Percentiles rank a stretch among this genome's conserved stretches.
Conservation (phyloP, 306 rosid species). For the Herpetospermum pedunculosum region DNA sequence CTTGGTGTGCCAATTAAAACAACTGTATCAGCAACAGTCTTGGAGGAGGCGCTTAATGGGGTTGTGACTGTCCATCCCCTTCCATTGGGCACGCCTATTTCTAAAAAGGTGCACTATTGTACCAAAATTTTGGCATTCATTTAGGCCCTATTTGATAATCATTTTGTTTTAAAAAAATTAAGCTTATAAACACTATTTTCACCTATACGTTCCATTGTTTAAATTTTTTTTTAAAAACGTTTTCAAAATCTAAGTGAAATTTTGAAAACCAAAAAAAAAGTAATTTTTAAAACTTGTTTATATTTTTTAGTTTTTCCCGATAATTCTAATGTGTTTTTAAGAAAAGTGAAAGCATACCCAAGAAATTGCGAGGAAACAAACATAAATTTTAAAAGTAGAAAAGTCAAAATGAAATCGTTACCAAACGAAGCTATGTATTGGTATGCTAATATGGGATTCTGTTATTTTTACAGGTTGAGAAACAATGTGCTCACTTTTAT, state of each 20-base stretch:
- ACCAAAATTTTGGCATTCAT: not conserved
- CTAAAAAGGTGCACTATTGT: constrained; percentile 46
- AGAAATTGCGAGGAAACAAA: too few relatives aligned
- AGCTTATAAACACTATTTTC: not conserved
- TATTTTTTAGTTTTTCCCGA: too few relatives aligned
- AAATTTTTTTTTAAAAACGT: not conserved
- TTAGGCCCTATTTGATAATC: not conserved
- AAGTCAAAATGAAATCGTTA: not conserved
- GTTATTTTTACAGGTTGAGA: constrained; percentile 61
- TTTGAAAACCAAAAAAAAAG: too few relatives aligned
- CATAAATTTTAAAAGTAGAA: not conserved
- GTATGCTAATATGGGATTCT: constrained; percentile 3
- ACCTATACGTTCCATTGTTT: not conserved
- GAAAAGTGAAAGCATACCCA: not conserved
- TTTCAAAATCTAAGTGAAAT: not conserved
- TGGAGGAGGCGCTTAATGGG: constrained; percentile 95
- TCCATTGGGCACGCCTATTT: constrained; percentile 46
- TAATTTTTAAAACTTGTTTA: too few relatives aligned
- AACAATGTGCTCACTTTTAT: constrained; percentile 96
- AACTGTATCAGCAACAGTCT: constrained; percentile 78
- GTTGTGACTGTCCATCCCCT: constrained; percentile 56
- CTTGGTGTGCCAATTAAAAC: constrained; percentile 99
- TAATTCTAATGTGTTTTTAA: not conserved
- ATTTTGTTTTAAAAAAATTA: too few relatives aligned
- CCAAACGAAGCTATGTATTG: not conserved